Base-by-base conservation (phyloP, 164 flowering plant genomes). In the Litsea cubeba region DNA sequence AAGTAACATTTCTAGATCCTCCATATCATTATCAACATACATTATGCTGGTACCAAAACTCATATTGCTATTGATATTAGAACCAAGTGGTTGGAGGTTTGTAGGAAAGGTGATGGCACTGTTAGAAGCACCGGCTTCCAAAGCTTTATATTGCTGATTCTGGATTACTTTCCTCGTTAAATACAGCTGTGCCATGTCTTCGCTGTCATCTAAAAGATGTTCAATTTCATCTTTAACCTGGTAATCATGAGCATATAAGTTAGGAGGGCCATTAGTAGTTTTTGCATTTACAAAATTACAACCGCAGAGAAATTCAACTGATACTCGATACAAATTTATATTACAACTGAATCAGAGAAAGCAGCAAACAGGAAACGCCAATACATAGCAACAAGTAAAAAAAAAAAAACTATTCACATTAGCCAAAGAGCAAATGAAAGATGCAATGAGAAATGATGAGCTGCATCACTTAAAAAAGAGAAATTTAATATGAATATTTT, bases 161-260 rank as follows among this genome's bases (percentile, higher is more conserved):
- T 92, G 97, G 65, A 90, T 82, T 91, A 88, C 82, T 82, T 86
- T 93, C 77, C 97, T 90, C 25, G 98, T 92, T 66, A 95, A 84
- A 81, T 93, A 93, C 60, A 95, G 76, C 2, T 95, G 87, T 51
- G 92, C 91, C 97, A 95, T 95, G 76, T 92, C 97, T 79, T 95
- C 98, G 79, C 90, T 87, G 80, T 93, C 99, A 82, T 95, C 98
- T 69, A 91, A 74, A 78, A 93, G 90, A 80, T 93, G 99, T 71
- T 93, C 98, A 74, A 93, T 83, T 81, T 93, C 99, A 86, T 95
- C 99, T 79, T 95, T 86, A 72, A 95, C 99, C 98, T 95, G 79
- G 69, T 23, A 46, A 30, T n/a, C n/a, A n/a, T 14, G 46, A 24
- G 70, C 35, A 77, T 14, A 54, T 54, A 5, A 12, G 60, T 2